Conservation (phyloP, 768 basidiomycete species). For the Rhodotorula sphaerocarpa region DNA sequence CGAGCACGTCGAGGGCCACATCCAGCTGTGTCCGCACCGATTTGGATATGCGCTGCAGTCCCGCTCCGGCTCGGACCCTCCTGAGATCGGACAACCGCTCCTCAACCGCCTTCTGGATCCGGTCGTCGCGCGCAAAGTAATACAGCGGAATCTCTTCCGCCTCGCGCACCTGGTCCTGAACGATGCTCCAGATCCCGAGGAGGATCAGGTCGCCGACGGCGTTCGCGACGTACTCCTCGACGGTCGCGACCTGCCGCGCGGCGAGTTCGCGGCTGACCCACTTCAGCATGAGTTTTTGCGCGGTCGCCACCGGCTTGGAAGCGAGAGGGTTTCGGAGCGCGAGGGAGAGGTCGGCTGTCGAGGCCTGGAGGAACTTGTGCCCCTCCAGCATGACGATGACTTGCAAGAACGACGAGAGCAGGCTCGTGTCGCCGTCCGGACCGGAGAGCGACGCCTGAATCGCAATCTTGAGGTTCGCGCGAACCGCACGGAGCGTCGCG, state of each 20-base stretch:
- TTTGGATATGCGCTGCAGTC: conserved; percentile 46
- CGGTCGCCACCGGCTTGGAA: conserved; percentile 61
- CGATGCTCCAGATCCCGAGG: conserved; percentile 70
- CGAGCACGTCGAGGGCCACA: conserved; percentile 56
- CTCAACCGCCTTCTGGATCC: conserved; percentile 51
- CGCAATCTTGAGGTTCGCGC: conserved; percentile 78
- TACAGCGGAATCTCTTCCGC: conserved; percentile 53
- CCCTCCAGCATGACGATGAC: conserved; percentile 95
- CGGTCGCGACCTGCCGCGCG: conserved; percentile 64
- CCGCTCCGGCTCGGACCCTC: no score
- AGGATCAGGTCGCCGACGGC: conserved; percentile 76
- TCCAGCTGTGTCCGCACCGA: conserved; percentile 65
- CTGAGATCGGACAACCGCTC: conserved; percentile 46
- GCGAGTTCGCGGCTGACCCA: conserved; percentile 83
- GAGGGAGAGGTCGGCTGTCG: conserved; percentile 59
- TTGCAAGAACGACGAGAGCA: conserved; percentile 87
- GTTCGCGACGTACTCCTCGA: conserved; percentile 89
- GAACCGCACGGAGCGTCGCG: conserved; percentile 55
- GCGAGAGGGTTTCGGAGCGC: conserved; percentile 52
- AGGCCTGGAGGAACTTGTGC: conserved; percentile 72
- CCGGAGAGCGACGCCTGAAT: conserved; percentile 68
- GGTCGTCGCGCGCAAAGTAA: conserved; percentile 86
- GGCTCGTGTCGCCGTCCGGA: conserved; percentile 54
- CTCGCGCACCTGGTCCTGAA: conserved; percentile 49
- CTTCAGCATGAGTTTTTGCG: conserved; percentile 65